Evolutionary conservation across 345 rosid species (phyloP).

Genomic region (Rhodamnia argentea): DNA sequence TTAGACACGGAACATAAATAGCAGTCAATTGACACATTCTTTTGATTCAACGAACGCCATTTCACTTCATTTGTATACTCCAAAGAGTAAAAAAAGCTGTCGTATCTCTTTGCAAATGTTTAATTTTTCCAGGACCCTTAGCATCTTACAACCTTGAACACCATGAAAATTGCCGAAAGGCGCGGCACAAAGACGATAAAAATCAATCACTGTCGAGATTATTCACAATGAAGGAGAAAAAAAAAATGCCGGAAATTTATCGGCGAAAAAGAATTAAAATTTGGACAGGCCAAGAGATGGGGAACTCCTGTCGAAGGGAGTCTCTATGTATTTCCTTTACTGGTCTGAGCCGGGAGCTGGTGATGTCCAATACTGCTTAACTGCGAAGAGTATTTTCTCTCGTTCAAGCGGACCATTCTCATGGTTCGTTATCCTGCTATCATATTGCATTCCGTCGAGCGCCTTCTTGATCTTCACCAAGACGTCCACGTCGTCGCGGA

Average conservation of each 20-base stretch:
- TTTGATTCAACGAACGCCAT: no score
- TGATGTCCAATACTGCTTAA: slow-evolving; percentile 35
- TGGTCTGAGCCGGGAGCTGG: background rate
- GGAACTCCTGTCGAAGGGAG: background rate
- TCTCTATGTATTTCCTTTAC: background rate
- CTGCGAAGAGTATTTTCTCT: slow-evolving; percentile 29
- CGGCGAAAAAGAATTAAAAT: background rate
- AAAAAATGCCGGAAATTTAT: background rate
- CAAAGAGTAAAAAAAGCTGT: no score
- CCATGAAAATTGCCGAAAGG: background rate
- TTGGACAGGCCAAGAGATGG: background rate
- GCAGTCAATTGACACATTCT: no score
- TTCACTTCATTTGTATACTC: no score
- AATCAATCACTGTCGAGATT: background rate
- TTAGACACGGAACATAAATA: no score
- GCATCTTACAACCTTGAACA: background rate
- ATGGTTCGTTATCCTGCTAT: slow-evolving; percentile 31
- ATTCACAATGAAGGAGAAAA: background rate
- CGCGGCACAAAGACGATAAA: background rate
- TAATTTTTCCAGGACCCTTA: background rate
- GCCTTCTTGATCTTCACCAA: slow-evolving; percentile 21
- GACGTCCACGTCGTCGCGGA: slow-evolving; percentile 34
- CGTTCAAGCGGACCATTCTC: slow-evolving; percentile 40
- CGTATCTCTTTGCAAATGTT: background rate
- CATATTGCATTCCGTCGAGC: slow-evolving; percentile 28